Base-by-base conservation (phyloP, 164 flowering plant genomes). In the Piper longum region DNA sequence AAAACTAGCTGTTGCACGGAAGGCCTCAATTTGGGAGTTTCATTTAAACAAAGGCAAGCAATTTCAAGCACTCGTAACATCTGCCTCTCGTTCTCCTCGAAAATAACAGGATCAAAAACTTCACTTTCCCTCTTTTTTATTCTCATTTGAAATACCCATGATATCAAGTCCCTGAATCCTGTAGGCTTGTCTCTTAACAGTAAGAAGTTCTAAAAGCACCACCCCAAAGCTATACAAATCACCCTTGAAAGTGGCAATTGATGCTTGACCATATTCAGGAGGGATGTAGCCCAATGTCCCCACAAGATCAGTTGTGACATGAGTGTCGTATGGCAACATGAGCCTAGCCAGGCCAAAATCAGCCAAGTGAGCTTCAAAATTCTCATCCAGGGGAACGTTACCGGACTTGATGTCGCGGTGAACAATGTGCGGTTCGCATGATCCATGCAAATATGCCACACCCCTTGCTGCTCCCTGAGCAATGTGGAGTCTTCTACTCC, bases 291-390 rank as follows among this genome's bases (percentile, higher is more conserved):
- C 96, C 36, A 89, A 57, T 16, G 96, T 89, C 54, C 96, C 96
- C 57, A 89, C 93, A 16, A 89, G 81, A 70, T 89, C 96, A 8
- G 93, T 89, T 13, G 83, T 80, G 5, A 89, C 89, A 76, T 89
- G 96, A 9, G 93, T 89, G 62, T 86, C 84, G 54, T 79, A 76
- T 2, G 91, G 85, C 4, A 66, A 75, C 57, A 89, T 70, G 5
- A 89, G 85, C 76, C 96, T 80, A 6, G 96, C 83, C 54, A 89
- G 88, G 41, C 96, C 96, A 57, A 89, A 89, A 82, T 89, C 96
- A 6, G 96, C 96, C 55, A 89, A 74, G 62, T 83, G 93, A 19
- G 96, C 92, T 73, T 74, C 79, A 66, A 89, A 89, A 41, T 80
- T 78, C 63, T 79, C 82, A 66, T 89, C 82, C 12, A 89, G 73